Conservation (phyloP, 345 rosid genomes). For the Sonneratia alba region DNA sequence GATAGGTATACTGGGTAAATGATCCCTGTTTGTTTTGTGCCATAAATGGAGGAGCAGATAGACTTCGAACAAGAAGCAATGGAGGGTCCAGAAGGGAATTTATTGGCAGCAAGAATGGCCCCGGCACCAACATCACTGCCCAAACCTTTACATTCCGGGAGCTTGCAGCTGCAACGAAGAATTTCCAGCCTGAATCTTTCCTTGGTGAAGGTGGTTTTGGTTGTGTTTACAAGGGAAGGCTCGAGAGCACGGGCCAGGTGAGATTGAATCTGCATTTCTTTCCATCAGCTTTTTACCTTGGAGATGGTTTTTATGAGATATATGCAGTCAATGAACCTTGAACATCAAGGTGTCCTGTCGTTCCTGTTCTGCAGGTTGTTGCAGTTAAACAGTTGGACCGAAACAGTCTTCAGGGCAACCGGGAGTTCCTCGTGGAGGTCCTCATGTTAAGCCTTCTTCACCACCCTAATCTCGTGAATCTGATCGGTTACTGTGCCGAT, state of each 20-base stretch:
- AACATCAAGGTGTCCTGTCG: background rate
- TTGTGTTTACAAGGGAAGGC: constrained; percentile 79
- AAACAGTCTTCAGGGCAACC: constrained; percentile 92
- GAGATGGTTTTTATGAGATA: background rate
- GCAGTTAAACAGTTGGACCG: constrained; percentile 94
- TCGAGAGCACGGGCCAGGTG: constrained; percentile 90
- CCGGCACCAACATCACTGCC: constrained; percentile 60
- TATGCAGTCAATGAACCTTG: too few species aligned
- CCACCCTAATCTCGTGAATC: constrained; percentile 85
- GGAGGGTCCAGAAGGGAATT: constrained; percentile 58
- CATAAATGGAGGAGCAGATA: constrained; percentile 53
- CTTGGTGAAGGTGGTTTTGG: constrained; percentile 98
- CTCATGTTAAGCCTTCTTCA: constrained; percentile 98
- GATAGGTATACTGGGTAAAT: background rate
- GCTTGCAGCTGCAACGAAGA: constrained; percentile 78
- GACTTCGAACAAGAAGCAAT: constrained; percentile 57
- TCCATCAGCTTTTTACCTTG: too few species aligned
- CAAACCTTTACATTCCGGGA: constrained; percentile 79
- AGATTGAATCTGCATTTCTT: background rate
- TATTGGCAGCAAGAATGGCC: constrained; percentile 42
- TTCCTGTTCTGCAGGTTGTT: constrained; percentile 42
- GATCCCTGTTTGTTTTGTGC: background rate
- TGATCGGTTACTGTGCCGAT: constrained; percentile 97
- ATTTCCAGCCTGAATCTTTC: constrained; percentile 78
- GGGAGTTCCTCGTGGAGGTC: constrained; percentile 94